phyloP scores from a whole-genome alignment of 176 grass and related monocot species.

The Oryza officinalis region DNA sequence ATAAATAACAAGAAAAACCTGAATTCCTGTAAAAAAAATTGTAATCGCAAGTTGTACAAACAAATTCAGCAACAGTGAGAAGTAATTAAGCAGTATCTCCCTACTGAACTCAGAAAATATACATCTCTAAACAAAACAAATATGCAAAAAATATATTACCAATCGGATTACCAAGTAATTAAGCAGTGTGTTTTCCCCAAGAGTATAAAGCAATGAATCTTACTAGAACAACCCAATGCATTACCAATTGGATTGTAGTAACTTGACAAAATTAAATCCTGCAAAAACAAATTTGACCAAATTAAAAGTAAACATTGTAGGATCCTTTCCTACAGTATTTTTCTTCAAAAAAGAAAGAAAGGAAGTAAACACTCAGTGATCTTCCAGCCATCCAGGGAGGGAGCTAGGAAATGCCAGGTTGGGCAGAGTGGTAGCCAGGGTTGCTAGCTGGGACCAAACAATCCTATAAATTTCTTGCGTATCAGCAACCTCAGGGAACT shows the following conservation, averaged over 20 bases:
- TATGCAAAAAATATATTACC: too few relatives aligned
- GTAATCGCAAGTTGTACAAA: not conserved
- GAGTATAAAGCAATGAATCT: not conserved
- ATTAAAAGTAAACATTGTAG: not conserved
- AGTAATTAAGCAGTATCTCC: not conserved
- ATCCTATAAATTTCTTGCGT: not conserved
- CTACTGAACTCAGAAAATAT: too few relatives aligned
- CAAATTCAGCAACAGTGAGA: not conserved
- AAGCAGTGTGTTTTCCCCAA: not conserved
- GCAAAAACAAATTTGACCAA: not conserved
- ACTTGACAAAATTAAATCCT: not conserved
- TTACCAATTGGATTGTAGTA: not conserved
- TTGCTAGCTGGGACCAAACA: constrained; percentile 24
- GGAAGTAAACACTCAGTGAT: not conserved
- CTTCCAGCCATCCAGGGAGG: constrained; percentile 3
- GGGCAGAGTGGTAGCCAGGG: not conserved
- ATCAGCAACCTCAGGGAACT: constrained; percentile 47
- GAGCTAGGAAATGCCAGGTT: constrained; percentile 24
- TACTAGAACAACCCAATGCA: not conserved
- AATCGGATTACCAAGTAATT: too few relatives aligned
- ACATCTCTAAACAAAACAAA: too few relatives aligned
- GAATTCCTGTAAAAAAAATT: not conserved
- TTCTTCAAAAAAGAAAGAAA: too few relatives aligned
- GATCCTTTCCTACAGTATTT: too few relatives aligned
- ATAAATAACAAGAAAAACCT: not conserved